Base-by-base conservation (phyloP, 2,329 filamentous ascomycete species). In the Thielaviopsis punctulata region DNA sequence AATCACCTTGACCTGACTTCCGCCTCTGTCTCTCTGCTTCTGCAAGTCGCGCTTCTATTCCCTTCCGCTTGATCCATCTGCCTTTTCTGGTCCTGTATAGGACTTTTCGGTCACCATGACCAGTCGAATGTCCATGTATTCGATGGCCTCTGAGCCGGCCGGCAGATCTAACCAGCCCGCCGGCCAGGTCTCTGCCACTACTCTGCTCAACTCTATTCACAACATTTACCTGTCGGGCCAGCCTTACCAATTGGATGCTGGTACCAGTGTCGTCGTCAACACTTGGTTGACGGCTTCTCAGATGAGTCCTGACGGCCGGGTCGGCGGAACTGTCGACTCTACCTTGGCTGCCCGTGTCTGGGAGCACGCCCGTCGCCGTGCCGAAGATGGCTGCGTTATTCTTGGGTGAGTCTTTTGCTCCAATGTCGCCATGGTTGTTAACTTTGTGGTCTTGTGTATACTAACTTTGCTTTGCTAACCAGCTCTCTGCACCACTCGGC, bases 331-430 rank as follows among this genome's bases (percentile, higher is more conserved):
- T 7, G 78, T 96, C 43, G 92, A 98, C 66, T 68, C 77, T 43
- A 77, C 84, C 21, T 68, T 98, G 49, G 85, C 86, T 15, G 73
- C 79, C 50, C 79, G 86, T 63, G 88, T 89, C 2, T 98, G 92
- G 90, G 92, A 98, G 68, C 92, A 98, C 71, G 90, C 92, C 53
- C 79, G 90, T 59, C 80, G 92, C 56, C 79, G 92, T 69, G 92
- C 92, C 43, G 92, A 98, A 65, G 92, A 98, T 69, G 89, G 87
- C 15, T 95, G 89, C 63, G 84, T 98, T 57, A 73, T 96, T 51
- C 68, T 98, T 59, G 84, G 85, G 87, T 94, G 73, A 59, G 80
- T 67, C 44, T 25, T 22, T 21, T 25, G 12, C 44, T 4, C 10
- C 25, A n/a, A n/a, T n/a, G n/a, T n/a, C 27, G 1, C 27, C 43